Percentiles rank a stretch among this genome's conserved stretches.
These are phyloP conservation scores for Aspergillus chevalieri DNA, from an alignment of 2,329 filamentous ascomycete genomes.

Conservation along the genomic window DNA sequence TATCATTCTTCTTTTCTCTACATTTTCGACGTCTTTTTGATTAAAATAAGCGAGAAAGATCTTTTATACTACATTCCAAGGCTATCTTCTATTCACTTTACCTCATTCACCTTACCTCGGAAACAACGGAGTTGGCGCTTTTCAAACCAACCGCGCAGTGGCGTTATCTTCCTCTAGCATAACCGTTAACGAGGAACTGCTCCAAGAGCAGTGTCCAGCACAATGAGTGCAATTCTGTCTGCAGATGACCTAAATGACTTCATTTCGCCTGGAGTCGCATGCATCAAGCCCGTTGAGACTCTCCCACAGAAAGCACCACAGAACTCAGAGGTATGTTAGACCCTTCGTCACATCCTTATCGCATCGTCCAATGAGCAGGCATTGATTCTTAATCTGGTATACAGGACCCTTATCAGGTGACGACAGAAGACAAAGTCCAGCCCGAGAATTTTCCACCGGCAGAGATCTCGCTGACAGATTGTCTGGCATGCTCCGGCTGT, in stretches of 20 bases:
- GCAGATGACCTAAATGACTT: constrained; percentile 98
- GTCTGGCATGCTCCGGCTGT: constrained; percentile 93
- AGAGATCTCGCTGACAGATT: constrained; percentile 93
- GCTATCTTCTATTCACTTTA: not conserved
- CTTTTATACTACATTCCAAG: not conserved
- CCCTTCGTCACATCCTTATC: constrained; percentile 1
- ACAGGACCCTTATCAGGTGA: constrained; percentile 71
- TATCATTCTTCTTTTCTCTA: not conserved
- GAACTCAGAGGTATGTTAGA: constrained; percentile 37
- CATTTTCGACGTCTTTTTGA: not conserved
- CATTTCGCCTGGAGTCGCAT: constrained; percentile 93
- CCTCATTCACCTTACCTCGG: not conserved
- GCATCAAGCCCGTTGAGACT: constrained; percentile 95
- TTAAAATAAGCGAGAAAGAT: not conserved
- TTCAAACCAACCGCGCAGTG: not conserved
- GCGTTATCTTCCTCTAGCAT: constrained; percentile 4
- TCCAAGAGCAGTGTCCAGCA: constrained; percentile 19
- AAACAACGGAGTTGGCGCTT: not conserved
- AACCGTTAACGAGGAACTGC: constrained; percentile 7
- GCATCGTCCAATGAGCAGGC: constrained; percentile 3
- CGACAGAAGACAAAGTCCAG: constrained; percentile 74
- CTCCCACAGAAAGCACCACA: constrained; percentile 60
- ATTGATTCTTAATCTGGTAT: constrained; percentile 14
- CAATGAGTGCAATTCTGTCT: constrained; percentile 95
- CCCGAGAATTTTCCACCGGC: constrained; percentile 61